These are phyloP conservation scores for Camelina sativa DNA, from an alignment of 345 rosid species.

Conservation along the genomic window DNA sequence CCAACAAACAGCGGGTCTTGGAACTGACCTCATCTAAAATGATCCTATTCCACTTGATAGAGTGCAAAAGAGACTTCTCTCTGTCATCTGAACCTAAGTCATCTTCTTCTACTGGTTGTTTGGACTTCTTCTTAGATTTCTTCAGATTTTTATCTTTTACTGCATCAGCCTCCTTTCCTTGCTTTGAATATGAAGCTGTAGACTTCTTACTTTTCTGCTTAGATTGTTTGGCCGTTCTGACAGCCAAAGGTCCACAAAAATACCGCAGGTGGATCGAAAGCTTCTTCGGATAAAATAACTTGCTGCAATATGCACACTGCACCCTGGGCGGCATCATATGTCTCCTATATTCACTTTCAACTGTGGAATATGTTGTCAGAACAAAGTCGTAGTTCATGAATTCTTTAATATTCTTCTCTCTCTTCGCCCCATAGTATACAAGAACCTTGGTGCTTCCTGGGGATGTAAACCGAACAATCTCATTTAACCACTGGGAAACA, in stretches of 20 bases:
- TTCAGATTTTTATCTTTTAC: constrained; percentile 41
- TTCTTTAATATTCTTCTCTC: constrained; percentile 59
- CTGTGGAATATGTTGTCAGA: constrained; percentile 80
- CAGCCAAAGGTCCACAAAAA: constrained; percentile 82
- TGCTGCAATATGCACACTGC: constrained; percentile 70
- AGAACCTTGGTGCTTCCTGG: constrained; percentile 80
- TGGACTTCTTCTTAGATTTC: constrained; percentile 39
- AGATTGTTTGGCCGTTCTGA: constrained; percentile 76
- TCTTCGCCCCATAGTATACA: constrained; percentile 78
- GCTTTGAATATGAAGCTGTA: constrained; percentile 36
- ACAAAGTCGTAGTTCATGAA: constrained; percentile 79
- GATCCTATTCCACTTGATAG: constrained; percentile 82
- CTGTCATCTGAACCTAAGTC: constrained; percentile 31
- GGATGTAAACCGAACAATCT: constrained; percentile 74
- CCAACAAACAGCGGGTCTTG: not conserved
- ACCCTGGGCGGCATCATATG: constrained; percentile 68
- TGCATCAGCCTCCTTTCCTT: constrained; percentile 33
- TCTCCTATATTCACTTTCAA: constrained; percentile 82
- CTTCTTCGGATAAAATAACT: constrained; percentile 55
- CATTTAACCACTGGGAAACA: constrained; percentile 88
- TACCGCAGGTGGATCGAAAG: constrained; percentile 62
- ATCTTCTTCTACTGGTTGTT: constrained; percentile 37
- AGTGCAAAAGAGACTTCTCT: constrained; percentile 70
- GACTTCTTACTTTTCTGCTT: constrained; percentile 76
- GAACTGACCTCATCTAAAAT: constrained; percentile 88